Conservation (phyloP, 2,329 filamentous ascomycete species). For the Claviceps purpurea region DNA sequence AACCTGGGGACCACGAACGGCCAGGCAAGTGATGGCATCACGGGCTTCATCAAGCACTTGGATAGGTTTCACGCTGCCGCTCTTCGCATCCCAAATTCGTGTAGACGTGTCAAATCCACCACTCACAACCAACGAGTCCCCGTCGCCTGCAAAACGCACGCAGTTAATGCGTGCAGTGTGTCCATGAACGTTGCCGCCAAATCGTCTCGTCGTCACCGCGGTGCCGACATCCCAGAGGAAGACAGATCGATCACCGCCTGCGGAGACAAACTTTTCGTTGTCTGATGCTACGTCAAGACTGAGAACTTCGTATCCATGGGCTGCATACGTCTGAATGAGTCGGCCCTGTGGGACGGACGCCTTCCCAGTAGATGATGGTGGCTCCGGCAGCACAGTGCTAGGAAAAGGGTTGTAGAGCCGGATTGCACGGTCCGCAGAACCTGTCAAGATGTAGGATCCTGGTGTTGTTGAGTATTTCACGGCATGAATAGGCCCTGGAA, state of each 20-base stretch:
- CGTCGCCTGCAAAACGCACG: slow-evolving; percentile 65
- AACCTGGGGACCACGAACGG: slow-evolving; percentile 41
- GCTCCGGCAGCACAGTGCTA: slow-evolving; percentile 23
- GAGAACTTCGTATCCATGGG: slow-evolving; percentile 86
- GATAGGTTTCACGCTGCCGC: slow-evolving; percentile 44
- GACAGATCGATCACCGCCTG: slow-evolving; percentile 78
- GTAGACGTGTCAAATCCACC: slow-evolving; percentile 66
- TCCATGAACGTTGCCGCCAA: slow-evolving; percentile 45
- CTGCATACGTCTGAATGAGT: slow-evolving; percentile 77
- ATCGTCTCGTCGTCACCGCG: slow-evolving; percentile 63
- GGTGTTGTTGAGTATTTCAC: slow-evolving; percentile 59
- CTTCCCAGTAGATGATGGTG: slow-evolving; percentile 14
- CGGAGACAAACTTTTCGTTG: slow-evolving; percentile 77
- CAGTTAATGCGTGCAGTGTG: slow-evolving; percentile 65
- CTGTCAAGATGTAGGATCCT: slow-evolving; percentile 70
- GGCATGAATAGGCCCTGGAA: slow-evolving; percentile 54
- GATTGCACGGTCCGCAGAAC: slow-evolving; percentile 71
- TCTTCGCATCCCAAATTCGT: slow-evolving; percentile 59
- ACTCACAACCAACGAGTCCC: slow-evolving; percentile 57
- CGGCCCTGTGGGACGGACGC: slow-evolving; percentile 30
- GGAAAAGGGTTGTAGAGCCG: slow-evolving; percentile 71
- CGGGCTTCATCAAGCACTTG: slow-evolving; percentile 61
- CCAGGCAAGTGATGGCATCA: slow-evolving; percentile 49
- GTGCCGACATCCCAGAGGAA: slow-evolving; percentile 91
- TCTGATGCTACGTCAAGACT: slow-evolving; percentile 60